Conservation (phyloP, 306 rosid genomes). For the Citrullus mucosospermus region DNA sequence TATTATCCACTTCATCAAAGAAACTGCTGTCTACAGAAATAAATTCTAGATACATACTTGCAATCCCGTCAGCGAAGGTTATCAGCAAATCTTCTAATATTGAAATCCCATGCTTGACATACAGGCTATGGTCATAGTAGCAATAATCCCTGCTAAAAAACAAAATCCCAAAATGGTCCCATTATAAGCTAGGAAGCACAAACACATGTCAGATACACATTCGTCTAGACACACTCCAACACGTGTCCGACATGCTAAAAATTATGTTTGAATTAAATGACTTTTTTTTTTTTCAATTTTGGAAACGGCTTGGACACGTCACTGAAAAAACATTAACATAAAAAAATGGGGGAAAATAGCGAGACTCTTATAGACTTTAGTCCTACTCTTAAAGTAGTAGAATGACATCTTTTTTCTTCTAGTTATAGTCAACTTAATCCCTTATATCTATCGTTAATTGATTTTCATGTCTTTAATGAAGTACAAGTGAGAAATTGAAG, state of each 20-base stretch:
- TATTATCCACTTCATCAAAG: constrained; percentile 45
- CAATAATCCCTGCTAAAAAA: constrained; percentile 43
- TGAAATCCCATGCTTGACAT: constrained; percentile 57
- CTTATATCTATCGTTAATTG: too few relatives aligned
- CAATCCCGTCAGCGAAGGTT: constrained; percentile 72
- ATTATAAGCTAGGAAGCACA: background rate
- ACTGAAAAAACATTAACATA: too few relatives aligned
- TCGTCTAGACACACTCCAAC: background rate
- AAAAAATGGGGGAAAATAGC: too few relatives aligned
- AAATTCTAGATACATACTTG: constrained; percentile 72
- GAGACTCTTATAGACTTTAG: too few relatives aligned
- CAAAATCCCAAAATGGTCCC: background rate
- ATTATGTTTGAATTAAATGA: too few relatives aligned
- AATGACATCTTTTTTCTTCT: too few relatives aligned
- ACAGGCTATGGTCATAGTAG: constrained; percentile 43
- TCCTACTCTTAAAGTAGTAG: too few relatives aligned
- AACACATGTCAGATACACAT: background rate
- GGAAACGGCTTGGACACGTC: background rate
- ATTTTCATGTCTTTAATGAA: background rate
- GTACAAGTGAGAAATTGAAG: too few relatives aligned
- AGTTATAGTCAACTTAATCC: too few relatives aligned
- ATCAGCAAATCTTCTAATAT: constrained; percentile 85
- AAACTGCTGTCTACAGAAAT: constrained; percentile 79
- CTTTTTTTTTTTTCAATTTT: too few relatives aligned
- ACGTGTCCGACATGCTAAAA: background rate